These are phyloP conservation scores for Claviceps sp. DNA, from an alignment of 2,329 filamentous ascomycete genomes.

Conservation along the genomic window DNA sequence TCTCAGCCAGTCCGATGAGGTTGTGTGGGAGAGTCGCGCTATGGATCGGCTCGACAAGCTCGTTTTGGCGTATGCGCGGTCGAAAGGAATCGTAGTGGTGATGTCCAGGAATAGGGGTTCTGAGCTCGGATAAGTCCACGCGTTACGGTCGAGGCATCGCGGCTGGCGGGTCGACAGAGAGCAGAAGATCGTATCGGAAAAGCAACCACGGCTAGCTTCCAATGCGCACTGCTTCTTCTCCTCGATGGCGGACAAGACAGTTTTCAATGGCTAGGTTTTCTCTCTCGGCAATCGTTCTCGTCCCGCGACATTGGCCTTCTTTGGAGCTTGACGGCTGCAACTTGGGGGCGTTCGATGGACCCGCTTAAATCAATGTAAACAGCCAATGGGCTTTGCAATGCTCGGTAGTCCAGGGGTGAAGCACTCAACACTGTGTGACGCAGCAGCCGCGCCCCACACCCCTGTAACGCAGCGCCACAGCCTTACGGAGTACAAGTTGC, in stretches of 20 bases:
- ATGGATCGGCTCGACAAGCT: background rate
- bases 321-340: background rate
- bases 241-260: background rate
- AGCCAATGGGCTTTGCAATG: background rate
- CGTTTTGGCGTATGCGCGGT: constrained; percentile 4
- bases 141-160: constrained; percentile 1
- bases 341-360: constrained; percentile 16
- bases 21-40: background rate
- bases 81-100: constrained; percentile 5
- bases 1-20: background rate
- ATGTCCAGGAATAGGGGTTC: background rate
- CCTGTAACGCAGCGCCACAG: background rate
- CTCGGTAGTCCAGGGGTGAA: background rate
- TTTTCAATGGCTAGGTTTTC: background rate
- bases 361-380: constrained; percentile 11
- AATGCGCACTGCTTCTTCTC: background rate
- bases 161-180: background rate
- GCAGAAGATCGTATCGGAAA: background rate
- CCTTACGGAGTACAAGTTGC: constrained; percentile 3
- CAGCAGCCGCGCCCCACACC: background rate
- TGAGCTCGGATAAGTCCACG: background rate
- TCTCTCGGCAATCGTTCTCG: background rate
- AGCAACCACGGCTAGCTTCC: background rate
- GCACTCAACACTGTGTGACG: background rate
- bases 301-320: background rate